Evolutionary conservation across 2,329 filamentous ascomycete genomes (phyloP).

Genomic region (Aspergillus ruber): DNA sequence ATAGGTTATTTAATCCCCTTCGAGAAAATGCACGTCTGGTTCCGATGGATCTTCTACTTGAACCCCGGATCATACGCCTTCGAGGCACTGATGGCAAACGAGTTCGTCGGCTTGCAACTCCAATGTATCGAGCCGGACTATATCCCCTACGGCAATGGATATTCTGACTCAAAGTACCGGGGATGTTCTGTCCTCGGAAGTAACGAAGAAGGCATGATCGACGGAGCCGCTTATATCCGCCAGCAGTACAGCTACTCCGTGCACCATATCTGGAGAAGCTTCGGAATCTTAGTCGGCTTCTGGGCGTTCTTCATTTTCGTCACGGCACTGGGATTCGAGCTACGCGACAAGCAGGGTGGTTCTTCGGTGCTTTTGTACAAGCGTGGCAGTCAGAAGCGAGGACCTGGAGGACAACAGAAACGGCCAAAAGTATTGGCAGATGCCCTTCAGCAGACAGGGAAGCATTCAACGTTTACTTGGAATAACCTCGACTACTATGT

Average conservation of each 20-base stretch:
- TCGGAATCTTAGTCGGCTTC: slow-evolving; percentile 68
- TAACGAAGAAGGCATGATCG: slow-evolving; percentile 30
- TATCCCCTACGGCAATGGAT: slow-evolving; percentile 41
- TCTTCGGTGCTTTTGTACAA: slow-evolving; percentile 30
- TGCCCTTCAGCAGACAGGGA: slow-evolving; percentile 46
- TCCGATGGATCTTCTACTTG: slow-evolving; percentile 56
- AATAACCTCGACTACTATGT: slow-evolving; percentile 70
- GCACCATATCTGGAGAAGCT: slow-evolving; percentile 61
- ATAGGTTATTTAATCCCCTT: slow-evolving; percentile 56
- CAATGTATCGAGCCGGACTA: slow-evolving; percentile 46
- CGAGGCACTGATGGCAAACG: slow-evolving; percentile 61
- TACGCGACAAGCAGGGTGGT: slow-evolving; percentile 30
- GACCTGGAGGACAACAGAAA: background rate
- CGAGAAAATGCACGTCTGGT: slow-evolving; percentile 55
- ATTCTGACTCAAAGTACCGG: slow-evolving; percentile 24
- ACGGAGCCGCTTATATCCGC: slow-evolving; percentile 49
- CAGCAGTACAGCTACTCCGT: slow-evolving; percentile 49
- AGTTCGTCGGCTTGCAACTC: slow-evolving; percentile 54
- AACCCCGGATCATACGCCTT: slow-evolving; percentile 63
- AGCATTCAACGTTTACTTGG: slow-evolving; percentile 71
- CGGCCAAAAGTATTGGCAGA: slow-evolving; percentile 1
- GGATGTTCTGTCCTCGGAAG: slow-evolving; percentile 28
- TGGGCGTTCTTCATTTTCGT: slow-evolving; percentile 68
- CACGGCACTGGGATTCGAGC: slow-evolving; percentile 70
- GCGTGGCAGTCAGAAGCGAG: slow-evolving; percentile 20